Percentiles rank a stretch among this genome's conserved stretches.
Conservation (phyloP, 208 protist species). For the Leishmania mexicana region DNA sequence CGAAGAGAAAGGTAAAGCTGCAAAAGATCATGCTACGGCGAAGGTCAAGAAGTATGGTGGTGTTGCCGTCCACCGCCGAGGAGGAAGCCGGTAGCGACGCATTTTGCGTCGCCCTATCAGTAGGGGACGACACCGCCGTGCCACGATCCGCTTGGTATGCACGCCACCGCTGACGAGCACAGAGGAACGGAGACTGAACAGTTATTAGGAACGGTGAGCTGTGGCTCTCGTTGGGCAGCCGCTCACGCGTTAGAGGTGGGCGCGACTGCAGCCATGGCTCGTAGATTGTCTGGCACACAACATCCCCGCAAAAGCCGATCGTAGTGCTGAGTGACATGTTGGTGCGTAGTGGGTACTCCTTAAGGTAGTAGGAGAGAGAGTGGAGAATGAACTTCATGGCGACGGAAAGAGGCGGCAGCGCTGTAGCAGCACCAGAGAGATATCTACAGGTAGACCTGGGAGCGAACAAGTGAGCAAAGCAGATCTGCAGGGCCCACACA, state of each 20-base stretch:
- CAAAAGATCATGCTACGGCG: constrained; percentile 80
- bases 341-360: constrained; percentile 48
- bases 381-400: constrained; percentile 38
- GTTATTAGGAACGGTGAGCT: constrained; percentile 46
- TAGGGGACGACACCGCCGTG: neutral
- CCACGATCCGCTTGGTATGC: neutral
- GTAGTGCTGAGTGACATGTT: constrained; percentile 65
- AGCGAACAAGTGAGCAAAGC: neutral
- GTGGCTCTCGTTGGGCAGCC: constrained; percentile 37
- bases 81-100: neutral
- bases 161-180: constrained; percentile 15
- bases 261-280: constrained; percentile 45
- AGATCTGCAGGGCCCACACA: neutral
- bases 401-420: neutral
- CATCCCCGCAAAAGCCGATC: constrained; percentile 71
- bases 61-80: constrained; percentile 12
- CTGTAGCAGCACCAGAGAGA: neutral
- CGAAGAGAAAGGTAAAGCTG: constrained; percentile 75
- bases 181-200: constrained; percentile 46
- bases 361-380: constrained; percentile 58
- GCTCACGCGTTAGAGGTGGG: constrained; percentile 36
- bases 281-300: constrained; percentile 72
- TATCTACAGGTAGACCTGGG: neutral
- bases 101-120: neutral
- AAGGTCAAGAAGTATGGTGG: constrained; percentile 60